Base-by-base conservation (phyloP, 495 filamentous ascomycete species). In the Poronia punctata region DNA sequence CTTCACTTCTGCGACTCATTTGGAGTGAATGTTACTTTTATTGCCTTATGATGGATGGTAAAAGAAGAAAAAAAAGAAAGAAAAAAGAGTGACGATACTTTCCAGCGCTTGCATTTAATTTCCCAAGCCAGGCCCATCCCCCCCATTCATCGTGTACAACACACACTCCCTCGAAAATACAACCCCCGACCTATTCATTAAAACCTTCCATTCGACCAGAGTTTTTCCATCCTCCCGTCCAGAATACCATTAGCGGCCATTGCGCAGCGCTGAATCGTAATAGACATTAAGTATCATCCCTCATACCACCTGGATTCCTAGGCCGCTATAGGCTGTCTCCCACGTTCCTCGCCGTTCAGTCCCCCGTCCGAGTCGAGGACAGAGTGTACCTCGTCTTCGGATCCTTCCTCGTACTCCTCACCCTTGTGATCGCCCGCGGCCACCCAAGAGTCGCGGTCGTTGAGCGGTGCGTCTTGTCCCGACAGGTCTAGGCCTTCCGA, bases 371-470 rank as follows among this genome's bases (percentile, higher is more conserved):
- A 64, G 18, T 62, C 68, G 10, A 67, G 39, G 0, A 57, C 43
- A 19, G 68, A 69, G 33, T 68, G 66, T 29, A 56, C 59, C 3
- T 56, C 74, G 10, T 74, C 59, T 15, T 66, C 67, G 10, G 71
- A 73, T n/a, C 71, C 71, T 8, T 75, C 71, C 21, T 74, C 74
- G 9, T 67, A 64, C 15, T 62, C 60, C n/a, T 54, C 58, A 32
- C 57, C 60, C 41, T 71, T 63, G 67, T 95, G 90, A 50, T 87
- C 80, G 39, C 78, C 78, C 3, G 88, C 88, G 3, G 85, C 80
- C 30, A 92, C 78, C 92, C 92, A 96, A 4, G 82, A 85, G 60
- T 93, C 86, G n/a, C 84, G 76, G 54, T 89, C 81, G 46, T 85
- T 78, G 46, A 94, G 67, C 38, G 86, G 84, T 26, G 74, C 72